Evolutionary conservation across 2,329 filamentous ascomycete species (phyloP).

Genomic region (Penicillium hordei): DNA sequence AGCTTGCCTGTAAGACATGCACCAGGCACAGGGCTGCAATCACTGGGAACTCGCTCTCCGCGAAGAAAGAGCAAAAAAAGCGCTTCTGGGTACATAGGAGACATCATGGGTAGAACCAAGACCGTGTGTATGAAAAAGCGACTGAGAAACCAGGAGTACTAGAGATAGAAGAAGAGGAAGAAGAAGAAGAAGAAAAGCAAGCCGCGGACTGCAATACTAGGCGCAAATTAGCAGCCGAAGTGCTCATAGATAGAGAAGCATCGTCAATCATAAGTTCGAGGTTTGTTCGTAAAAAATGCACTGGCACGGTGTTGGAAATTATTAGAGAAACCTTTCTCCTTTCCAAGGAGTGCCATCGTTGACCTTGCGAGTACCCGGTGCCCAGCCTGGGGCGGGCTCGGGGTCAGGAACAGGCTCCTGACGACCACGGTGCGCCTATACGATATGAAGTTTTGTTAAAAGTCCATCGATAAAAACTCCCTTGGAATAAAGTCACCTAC

Average conservation of each 20-base stretch:
- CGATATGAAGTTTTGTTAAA: not conserved
- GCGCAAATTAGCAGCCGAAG: not conserved
- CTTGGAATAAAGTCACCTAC: not conserved
- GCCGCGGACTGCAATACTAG: not conserved
- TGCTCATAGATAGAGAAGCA: not conserved
- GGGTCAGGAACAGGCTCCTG: not conserved
- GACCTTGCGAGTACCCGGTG: not conserved
- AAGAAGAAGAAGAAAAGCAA: not conserved
- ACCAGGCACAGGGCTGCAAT: not conserved
- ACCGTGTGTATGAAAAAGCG: not conserved
- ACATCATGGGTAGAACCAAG: not conserved
- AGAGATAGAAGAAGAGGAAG: not conserved
- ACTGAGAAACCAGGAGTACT: not conserved
- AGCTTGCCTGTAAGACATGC: not conserved
- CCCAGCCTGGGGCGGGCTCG: conserved; percentile 1
- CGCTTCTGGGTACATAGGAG: not conserved
- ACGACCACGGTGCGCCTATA: not conserved
- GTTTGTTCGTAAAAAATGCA: not conserved
- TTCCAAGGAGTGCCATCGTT: not conserved
- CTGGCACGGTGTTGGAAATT: not conserved
- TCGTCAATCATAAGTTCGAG: not conserved
- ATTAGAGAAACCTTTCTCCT: not conserved
- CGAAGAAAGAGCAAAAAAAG: not conserved
- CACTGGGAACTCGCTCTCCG: not conserved
- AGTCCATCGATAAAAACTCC: not conserved